Conservation (phyloP, 2,329 filamentous ascomycete genomes). For the Bipolaris victoriae region DNA sequence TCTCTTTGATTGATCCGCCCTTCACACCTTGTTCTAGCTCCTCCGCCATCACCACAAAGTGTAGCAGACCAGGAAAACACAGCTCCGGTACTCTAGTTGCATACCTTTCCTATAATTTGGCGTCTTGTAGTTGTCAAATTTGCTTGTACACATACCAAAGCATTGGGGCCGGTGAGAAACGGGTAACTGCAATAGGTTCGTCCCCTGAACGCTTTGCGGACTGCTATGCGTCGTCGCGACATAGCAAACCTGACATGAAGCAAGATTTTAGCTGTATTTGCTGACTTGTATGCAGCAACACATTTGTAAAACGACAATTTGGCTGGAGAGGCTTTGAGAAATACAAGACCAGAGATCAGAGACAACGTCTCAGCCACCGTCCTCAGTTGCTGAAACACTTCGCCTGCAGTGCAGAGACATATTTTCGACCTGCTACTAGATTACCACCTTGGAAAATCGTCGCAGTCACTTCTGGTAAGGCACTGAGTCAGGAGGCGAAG, state of each 20-base stretch:
- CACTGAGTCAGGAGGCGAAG: constrained; percentile 16
- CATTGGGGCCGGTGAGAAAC: constrained; percentile 36
- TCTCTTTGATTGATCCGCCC: constrained; percentile 41
- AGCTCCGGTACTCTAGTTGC: constrained; percentile 42
- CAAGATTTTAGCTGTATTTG: constrained; percentile 21
- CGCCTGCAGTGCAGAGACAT: constrained; percentile 6
- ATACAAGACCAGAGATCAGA: neutral
- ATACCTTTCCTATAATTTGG: constrained; percentile 30
- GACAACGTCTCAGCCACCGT: constrained; percentile 11
- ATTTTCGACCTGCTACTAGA: neutral
- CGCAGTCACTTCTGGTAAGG: constrained; percentile 15
- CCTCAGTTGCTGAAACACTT: constrained; percentile 12
- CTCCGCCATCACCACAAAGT: constrained; percentile 43
- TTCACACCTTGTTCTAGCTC: constrained; percentile 37
- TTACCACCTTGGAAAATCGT: constrained; percentile 2
- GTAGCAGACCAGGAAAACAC: constrained; percentile 38
- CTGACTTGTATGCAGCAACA: constrained; percentile 38
- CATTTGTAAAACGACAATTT: constrained; percentile 19
- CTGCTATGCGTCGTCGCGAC: constrained; percentile 41
- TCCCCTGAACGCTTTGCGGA: constrained; percentile 36
- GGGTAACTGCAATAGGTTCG: constrained; percentile 46
- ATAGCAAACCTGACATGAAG: constrained; percentile 41
- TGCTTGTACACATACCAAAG: constrained; percentile 37
- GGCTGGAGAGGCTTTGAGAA: constrained; percentile 20
- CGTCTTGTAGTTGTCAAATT: constrained; percentile 28